Conservation (phyloP, 768 basidiomycete species). For the Calocybe cyanea region DNA sequence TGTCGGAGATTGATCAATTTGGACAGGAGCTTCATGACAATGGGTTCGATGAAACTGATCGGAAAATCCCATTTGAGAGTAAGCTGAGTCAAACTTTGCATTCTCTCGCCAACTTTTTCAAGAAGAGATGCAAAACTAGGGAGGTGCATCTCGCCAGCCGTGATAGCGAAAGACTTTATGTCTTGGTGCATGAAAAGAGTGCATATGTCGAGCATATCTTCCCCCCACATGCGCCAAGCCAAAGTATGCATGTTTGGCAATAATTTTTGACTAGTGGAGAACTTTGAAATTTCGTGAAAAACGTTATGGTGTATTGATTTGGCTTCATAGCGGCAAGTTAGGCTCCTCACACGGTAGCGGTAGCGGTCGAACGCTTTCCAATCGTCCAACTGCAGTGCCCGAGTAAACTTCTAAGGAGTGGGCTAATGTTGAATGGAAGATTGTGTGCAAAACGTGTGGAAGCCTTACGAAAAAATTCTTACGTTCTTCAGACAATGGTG, state of each 20-base stretch:
- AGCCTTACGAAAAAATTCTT: conserved; percentile 23
- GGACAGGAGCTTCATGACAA: background rate
- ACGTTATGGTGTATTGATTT: conserved; percentile 28
- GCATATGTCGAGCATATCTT: conserved; percentile 23
- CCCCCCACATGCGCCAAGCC: conserved; percentile 42
- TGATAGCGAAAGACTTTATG: conserved; percentile 35
- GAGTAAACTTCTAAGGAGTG: conserved; percentile 37
- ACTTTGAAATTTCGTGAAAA: conserved; percentile 55
- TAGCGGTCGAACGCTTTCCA: conserved; percentile 58
- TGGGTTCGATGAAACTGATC: conserved; percentile 34
- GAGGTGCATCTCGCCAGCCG: conserved; percentile 11
- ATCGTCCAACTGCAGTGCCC: conserved; percentile 40
- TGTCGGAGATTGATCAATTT: conserved; percentile 40
- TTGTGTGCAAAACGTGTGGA: no score
- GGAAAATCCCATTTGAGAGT: conserved; percentile 41
- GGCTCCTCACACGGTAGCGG: conserved; percentile 41
- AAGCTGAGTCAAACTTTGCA: conserved; percentile 46
- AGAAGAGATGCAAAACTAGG: conserved; percentile 24
- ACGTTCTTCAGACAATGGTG: conserved; percentile 31
- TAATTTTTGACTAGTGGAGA: conserved; percentile 47
- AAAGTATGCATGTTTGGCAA: conserved; percentile 53
- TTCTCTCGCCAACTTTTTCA: conserved; percentile 40
- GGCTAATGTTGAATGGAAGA: conserved; percentile 4
- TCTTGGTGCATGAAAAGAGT: conserved; percentile 57
- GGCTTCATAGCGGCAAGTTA: conserved; percentile 26